These are phyloP conservation scores for Xylaria flabelliformis DNA, from an alignment of 495 filamentous ascomycete genomes.

Conservation along the genomic window DNA sequence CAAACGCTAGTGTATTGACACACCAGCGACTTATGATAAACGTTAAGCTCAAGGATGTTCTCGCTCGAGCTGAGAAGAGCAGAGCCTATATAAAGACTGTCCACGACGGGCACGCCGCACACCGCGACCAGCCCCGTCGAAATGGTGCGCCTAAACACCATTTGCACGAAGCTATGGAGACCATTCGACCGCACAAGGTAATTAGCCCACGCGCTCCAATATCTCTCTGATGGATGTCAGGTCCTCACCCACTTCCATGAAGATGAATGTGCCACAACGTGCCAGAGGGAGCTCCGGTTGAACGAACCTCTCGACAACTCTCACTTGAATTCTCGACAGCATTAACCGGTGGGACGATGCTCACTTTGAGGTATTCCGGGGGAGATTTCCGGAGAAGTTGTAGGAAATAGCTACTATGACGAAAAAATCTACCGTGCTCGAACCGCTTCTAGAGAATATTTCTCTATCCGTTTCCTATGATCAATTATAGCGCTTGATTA, in stretches of 20 bases:
- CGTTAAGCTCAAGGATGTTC: conserved; percentile 43
- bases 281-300: conserved; percentile 67
- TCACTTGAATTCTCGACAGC: conserved; percentile 19
- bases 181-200: too few relatives aligned
- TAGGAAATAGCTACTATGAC: conserved; percentile 41
- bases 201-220: too few relatives aligned
- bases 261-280: conserved; percentile 67
- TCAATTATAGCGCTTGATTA: too few relatives aligned
- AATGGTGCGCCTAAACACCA: conserved; percentile 45
- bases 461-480: background rate
- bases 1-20: conserved; percentile 38
- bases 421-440: background rate
- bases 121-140: conserved; percentile 52
- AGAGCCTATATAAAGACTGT: conserved; percentile 31
- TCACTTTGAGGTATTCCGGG: conserved; percentile 59
- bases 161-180: conserved; percentile 50
- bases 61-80: conserved; percentile 35
- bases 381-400: conserved; percentile 53
- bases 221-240: conserved; percentile 70
- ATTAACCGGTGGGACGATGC: conserved; percentile 42
- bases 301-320: conserved; percentile 44
- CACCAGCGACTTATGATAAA: conserved; percentile 50
- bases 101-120: conserved; percentile 44
- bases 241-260: conserved; percentile 60
- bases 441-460: background rate